Evolutionary conservation across 2,329 filamentous ascomycete species (phyloP), one percentile per base, ranked within the genome.

Genomic region (Aspergillus thermomutatus): DNA sequence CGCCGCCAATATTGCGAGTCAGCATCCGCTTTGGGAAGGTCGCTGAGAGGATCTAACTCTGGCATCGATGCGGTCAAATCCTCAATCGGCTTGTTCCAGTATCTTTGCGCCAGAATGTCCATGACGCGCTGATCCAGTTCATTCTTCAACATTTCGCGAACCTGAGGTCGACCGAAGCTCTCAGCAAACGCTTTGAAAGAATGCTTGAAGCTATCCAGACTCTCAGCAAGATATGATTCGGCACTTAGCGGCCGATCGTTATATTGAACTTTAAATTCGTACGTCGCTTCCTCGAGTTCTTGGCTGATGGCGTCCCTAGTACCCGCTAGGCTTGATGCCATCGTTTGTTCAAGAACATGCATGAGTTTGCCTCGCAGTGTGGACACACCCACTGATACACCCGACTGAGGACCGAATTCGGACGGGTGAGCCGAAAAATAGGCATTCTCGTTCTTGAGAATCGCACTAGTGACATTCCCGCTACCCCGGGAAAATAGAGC

Each of bases 221-320:
- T 96, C 73, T 97, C 94, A 1, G 94, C 94, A 41, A 99, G 83
- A 71, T 99, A 99, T 3, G 93, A 96, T 72, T 99, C 94, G 1
- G 94, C 94, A 51, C 91, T 96, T 37, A 99, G 80, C 1, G 93
- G 91, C 6, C 94, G 87, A 72, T 99, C 94, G 69, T 99, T 99
- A 77, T 99, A 99, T 73, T 99, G 95, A 4, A 99, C 94, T 73
- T 99, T 99, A 82, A 96, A 99, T 75, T 99, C 93, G 70, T 99
- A 99, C 0, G 91, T 93, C 3, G 94, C 92, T 75, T 99, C 94
- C 68, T 97, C 93, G 0, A 99, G 84, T 73, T 99, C 94, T 71
- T 96, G 91, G 60, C 89, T 88, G 63, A 99, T 97, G 9, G 92
- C 91, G 69, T 97, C 91, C 65, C 90, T 90, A 3, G 94, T 99